Percentiles rank a stretch among this genome's conserved stretches.
These are phyloP conservation scores for Trichothecium roseum DNA, from an alignment of 2,329 filamentous ascomycete species.

Conservation along the genomic window DNA sequence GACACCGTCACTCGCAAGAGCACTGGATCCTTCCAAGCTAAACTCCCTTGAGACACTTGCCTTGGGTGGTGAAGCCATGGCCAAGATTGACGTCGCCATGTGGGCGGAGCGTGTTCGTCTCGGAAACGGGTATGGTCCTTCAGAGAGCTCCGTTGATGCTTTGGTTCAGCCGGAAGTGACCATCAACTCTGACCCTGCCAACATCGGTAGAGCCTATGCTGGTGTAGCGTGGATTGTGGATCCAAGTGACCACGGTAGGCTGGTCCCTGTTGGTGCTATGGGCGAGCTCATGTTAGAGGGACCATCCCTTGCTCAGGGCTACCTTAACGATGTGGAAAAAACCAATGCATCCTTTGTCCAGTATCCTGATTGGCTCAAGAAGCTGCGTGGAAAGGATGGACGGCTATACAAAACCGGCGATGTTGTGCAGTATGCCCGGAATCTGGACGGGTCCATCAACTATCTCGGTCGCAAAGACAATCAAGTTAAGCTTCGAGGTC, in stretches of 20 bases:
- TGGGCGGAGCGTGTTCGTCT: not conserved
- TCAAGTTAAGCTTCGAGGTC: conserved; percentile 45
- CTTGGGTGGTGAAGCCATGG: conserved; percentile 8
- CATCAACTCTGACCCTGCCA: not conserved
- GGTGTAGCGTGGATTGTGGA: conserved; percentile 11
- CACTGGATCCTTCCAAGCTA: conserved; percentile 6
- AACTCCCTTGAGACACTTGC: conserved; percentile 5
- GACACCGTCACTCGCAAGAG: conserved; percentile 9
- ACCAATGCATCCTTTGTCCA: conserved; percentile 24
- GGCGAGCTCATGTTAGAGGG: conserved; percentile 18
- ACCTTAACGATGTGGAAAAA: conserved; percentile 9
- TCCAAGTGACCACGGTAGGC: conserved; percentile 6
- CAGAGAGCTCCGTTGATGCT: not conserved
- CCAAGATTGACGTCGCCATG: not conserved
- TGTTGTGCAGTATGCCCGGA: conserved; percentile 15
- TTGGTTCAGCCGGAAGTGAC: not conserved
- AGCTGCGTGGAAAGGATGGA: conserved; percentile 7
- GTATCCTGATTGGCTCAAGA: conserved; percentile 11
- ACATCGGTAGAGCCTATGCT: conserved; percentile 4
- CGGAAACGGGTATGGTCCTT: not conserved
- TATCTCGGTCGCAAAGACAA: conserved; percentile 38
- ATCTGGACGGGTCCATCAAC: conserved; percentile 19
- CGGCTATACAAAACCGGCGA: conserved; percentile 9
- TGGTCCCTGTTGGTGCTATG: conserved; percentile 9
- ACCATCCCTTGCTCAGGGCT: conserved; percentile 13